These are phyloP conservation scores for Myxozyma lipomycoides DNA, from an alignment of 805 yeast genomes.

Conservation along the genomic window DNA sequence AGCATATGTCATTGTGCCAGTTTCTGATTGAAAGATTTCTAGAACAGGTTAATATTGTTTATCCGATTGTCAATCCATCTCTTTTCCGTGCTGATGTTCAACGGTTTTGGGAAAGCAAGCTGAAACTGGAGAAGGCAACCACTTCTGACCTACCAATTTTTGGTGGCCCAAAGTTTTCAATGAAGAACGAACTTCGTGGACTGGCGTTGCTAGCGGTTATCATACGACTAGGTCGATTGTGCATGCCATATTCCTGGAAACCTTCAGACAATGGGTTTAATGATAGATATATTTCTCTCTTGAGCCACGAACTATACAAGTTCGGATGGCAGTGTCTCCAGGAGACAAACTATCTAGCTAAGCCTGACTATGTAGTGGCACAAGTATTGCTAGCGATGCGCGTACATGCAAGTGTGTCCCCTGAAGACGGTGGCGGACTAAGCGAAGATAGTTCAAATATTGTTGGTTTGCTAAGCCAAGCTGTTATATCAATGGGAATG, in stretches of 20 bases:
- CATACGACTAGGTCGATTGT: slow-evolving; percentile 27
- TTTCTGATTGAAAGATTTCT: slow-evolving; percentile 28
- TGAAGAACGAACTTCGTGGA: slow-evolving; percentile 22
- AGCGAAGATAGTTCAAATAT: slow-evolving; percentile 27
- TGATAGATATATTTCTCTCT: slow-evolving; percentile 12
- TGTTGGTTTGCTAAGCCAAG: slow-evolving; percentile 28
- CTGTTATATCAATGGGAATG: slow-evolving; percentile 32
- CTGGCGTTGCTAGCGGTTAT: slow-evolving; percentile 25
- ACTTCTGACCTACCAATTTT: not conserved
- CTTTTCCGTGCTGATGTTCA: slow-evolving; percentile 18
- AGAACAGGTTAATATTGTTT: slow-evolving; percentile 27
- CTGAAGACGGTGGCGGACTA: slow-evolving; percentile 28
- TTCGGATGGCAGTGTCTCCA: slow-evolving; percentile 22
- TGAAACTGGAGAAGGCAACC: not conserved
- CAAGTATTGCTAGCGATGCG: slow-evolving; percentile 30
- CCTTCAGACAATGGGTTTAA: slow-evolving; percentile 23
- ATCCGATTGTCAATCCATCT: slow-evolving; percentile 26
- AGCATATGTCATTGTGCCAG: slow-evolving; percentile 28
- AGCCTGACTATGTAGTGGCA: slow-evolving; percentile 15
- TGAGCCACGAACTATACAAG: slow-evolving; percentile 6
- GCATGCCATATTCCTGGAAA: slow-evolving; percentile 26
- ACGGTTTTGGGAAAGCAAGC: slow-evolving; percentile 19
- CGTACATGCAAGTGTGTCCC: slow-evolving; percentile 25
- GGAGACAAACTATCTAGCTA: slow-evolving; percentile 14
- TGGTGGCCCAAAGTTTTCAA: not conserved